Conservation (phyloP, 1,284 basidiomycete species). For the Pascua guehoae region DNA sequence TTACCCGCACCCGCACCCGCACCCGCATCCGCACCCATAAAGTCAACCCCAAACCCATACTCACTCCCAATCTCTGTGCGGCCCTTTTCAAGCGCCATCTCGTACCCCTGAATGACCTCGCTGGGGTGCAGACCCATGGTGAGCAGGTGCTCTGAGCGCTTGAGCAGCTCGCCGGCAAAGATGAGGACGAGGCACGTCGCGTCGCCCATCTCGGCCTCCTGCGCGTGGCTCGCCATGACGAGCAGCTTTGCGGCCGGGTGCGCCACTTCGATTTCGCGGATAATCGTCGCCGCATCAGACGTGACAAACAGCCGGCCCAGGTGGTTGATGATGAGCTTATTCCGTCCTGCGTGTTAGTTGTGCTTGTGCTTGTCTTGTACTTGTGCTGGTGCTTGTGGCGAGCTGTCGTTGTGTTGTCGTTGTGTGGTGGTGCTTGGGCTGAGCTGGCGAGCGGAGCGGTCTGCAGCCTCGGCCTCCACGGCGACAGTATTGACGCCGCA, state of each 20-base stretch:
- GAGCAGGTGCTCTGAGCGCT: conserved; percentile 87
- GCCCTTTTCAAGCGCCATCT: conserved; percentile 83
- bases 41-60: conserved; percentile 42
- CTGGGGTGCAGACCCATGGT: conserved; percentile 96
- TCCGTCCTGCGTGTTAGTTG: conserved; percentile 61
- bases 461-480: too few relatives aligned
- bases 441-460: too few relatives aligned
- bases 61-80: conserved; percentile 84
- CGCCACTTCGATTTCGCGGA: conserved; percentile 95
- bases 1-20: background rate
- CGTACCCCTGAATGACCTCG: conserved; percentile 91
- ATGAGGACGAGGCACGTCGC: conserved; percentile 94
- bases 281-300: conserved; percentile 98
- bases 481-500: too few relatives aligned
- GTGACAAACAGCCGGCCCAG: conserved; percentile 94
- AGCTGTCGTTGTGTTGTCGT: too few relatives aligned
- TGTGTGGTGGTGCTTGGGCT: too few relatives aligned
- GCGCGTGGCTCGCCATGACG: conserved; percentile 95
- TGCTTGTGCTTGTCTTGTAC: too few relatives aligned
- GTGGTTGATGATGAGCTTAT: conserved; percentile 96
- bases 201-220: conserved; percentile 98
- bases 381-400: too few relatives aligned
- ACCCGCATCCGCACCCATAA: too few relatives aligned
- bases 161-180: conserved; percentile 90
- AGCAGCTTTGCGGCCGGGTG: conserved; percentile 96